These are phyloP conservation scores for Fusarium paranaense DNA, from an alignment of 2,329 filamentous ascomycete species.

Conservation along the genomic window DNA sequence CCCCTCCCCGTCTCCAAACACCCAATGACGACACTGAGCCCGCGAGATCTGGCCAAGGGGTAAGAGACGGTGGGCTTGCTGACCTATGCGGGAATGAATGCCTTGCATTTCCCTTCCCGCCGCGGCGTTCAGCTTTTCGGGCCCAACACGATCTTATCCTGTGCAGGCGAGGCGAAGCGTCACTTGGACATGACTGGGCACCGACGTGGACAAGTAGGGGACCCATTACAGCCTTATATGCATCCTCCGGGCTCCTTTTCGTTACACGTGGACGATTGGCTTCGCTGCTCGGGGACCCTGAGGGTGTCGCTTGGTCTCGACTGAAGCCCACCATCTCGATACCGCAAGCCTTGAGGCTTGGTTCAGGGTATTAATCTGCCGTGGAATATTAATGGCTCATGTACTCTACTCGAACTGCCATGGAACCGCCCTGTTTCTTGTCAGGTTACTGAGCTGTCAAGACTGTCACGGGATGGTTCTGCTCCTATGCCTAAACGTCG, in stretches of 20 bases:
- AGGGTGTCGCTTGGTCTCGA: not conserved
- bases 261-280: not conserved
- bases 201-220: constrained; percentile 31
- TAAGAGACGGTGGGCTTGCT: not conserved
- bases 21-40: not conserved
- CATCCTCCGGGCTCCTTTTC: constrained; percentile 1
- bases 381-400: not conserved
- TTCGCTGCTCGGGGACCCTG: not conserved
- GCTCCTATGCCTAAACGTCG: not conserved
- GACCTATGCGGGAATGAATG: not conserved
- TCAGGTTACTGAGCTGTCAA: not conserved
- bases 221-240: constrained; percentile 34
- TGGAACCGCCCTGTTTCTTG: not conserved
- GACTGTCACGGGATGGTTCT: not conserved
- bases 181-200: constrained; percentile 22
- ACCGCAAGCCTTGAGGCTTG: not conserved
- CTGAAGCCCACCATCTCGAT: not conserved
- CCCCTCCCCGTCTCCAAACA: not conserved
- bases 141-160: constrained; percentile 16
- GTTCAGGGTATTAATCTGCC: not conserved
- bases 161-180: not conserved
- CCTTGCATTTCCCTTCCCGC: not conserved
- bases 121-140: not conserved
- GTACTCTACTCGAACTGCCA: not conserved
- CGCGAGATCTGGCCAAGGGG: not conserved